Percentiles rank a stretch among this genome's conserved stretches.
phyloP scores from a whole-genome alignment of 805 yeast species.

The Monosporozyma solicola region DNA sequence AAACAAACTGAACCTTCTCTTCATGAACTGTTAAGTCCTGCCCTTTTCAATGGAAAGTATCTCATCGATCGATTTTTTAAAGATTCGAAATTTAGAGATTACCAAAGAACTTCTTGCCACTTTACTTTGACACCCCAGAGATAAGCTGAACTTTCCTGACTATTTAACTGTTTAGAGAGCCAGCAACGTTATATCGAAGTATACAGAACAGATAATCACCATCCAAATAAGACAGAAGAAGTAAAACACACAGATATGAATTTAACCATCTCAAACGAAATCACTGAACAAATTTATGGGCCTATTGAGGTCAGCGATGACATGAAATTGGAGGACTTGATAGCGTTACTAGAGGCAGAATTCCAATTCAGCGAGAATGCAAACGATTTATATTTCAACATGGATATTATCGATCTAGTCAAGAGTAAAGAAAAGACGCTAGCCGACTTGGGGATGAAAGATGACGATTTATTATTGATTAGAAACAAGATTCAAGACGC shows the following conservation, averaged over 20 bases:
- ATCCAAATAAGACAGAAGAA: too few species aligned
- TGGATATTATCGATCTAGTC: conserved; percentile 30
- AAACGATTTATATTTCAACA: conserved; percentile 45
- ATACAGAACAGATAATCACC: not conserved
- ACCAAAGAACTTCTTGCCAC: not conserved
- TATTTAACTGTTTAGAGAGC: not conserved
- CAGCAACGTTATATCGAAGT: not conserved
- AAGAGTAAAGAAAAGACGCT: conserved; percentile 32
- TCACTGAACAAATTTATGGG: conserved; percentile 39
- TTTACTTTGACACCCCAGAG: not conserved
- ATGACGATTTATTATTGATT: conserved; percentile 50
- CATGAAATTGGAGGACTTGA: conserved; percentile 56
- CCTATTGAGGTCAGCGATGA: conserved; percentile 56
- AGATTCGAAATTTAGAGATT: not conserved
- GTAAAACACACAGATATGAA: conserved; percentile 32
- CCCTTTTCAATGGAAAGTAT: not conserved
- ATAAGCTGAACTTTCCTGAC: too few species aligned
- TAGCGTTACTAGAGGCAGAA: conserved; percentile 67
- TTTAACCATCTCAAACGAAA: conserved; percentile 41
- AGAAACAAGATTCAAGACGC: conserved; percentile 18
- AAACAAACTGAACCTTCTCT: not conserved
- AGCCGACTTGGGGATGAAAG: conserved; percentile 38
- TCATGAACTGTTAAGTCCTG: not conserved
- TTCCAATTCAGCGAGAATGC: conserved; percentile 40
- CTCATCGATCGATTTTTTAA: not conserved